phyloP scores from a whole-genome alignment of 169 alveolate genomes.

The Plasmodium coatneyi region DNA sequence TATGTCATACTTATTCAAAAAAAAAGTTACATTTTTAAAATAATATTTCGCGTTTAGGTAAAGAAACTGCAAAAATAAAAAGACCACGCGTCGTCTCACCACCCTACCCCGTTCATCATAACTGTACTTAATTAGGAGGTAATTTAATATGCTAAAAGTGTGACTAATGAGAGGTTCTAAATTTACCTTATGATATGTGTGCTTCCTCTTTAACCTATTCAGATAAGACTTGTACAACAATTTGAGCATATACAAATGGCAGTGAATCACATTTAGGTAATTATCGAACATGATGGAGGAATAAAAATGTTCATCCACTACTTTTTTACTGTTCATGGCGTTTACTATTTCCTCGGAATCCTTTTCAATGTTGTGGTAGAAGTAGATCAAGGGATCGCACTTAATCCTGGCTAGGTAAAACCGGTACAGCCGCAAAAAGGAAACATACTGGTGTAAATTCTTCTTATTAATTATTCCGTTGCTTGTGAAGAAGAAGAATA shows the following conservation, averaged over 20 bases:
- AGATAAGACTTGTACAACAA: slow-evolving; percentile 44
- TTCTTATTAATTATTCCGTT: slow-evolving; percentile 48
- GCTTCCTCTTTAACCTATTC: slow-evolving; percentile 16
- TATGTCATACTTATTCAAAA: slow-evolving; percentile 55
- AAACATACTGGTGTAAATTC: slow-evolving; percentile 1
- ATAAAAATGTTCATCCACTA: background rate
- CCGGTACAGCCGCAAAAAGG: slow-evolving; percentile 28
- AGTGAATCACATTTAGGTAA: slow-evolving; percentile 21
- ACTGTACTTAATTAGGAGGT: slow-evolving; percentile 42
- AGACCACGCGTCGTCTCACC: slow-evolving; percentile 9
- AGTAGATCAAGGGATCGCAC: background rate
- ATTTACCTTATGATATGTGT: slow-evolving; percentile 15
- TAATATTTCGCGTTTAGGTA: slow-evolving; percentile 62
- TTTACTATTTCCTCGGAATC: background rate
- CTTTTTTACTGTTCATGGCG: background rate
- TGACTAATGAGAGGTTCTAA: slow-evolving; percentile 29
- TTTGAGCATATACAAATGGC: slow-evolving; percentile 49
- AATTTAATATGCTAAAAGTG: slow-evolving; percentile 25
- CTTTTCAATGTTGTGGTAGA: slow-evolving; percentile 54
- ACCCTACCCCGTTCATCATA: slow-evolving; percentile 24
- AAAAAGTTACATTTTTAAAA: slow-evolving; percentile 33
- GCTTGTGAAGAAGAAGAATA: slow-evolving; percentile 28
- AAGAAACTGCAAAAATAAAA: slow-evolving; percentile 44
- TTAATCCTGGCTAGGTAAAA: slow-evolving; percentile 6
- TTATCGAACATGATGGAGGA: background rate